Evolutionary conservation across 495 filamentous ascomycete species (phyloP).

Genomic region (Neurospora discreta): DNA sequence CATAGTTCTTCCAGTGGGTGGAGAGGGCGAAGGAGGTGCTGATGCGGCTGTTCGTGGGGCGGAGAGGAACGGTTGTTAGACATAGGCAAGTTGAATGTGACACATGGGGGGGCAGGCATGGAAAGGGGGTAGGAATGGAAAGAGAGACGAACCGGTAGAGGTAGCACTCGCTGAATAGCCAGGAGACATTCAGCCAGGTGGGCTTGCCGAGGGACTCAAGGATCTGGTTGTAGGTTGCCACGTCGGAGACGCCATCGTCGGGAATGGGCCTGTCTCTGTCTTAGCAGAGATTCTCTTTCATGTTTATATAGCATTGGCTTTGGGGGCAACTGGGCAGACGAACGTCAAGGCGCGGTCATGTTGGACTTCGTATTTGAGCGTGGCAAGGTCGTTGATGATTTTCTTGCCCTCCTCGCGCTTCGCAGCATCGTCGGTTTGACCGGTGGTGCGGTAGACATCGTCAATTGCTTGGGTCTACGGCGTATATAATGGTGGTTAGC

Average conservation of each 20-base stretch:
- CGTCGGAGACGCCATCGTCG: constrained; percentile 71
- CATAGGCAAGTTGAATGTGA: background rate
- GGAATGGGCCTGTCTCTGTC: constrained; percentile 50
- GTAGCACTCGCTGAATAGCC: constrained; percentile 92
- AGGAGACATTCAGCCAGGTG: constrained; percentile 72
- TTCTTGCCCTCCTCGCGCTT: constrained; percentile 71
- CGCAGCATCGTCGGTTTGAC: constrained; percentile 45
- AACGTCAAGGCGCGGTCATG: constrained; percentile 78
- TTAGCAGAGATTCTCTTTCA: background rate
- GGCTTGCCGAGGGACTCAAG: constrained; percentile 62
- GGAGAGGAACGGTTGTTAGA: background rate
- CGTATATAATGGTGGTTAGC: background rate
- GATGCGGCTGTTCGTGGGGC: constrained; percentile 49
- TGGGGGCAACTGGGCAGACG: constrained; percentile 15
- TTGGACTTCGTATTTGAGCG: constrained; percentile 90
- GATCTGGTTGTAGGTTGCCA: constrained; percentile 77
- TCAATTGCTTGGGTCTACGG: constrained; percentile 85
- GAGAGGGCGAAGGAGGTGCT: constrained; percentile 66
- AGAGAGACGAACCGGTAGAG: constrained; percentile 55
- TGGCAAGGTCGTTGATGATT: constrained; percentile 69
- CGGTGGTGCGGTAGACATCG: constrained; percentile 72
- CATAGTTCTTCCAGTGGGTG: constrained; percentile 80
- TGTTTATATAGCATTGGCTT: background rate
- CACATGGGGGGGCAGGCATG: background rate
- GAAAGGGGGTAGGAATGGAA: background rate